Evolutionary conservation across 2,329 filamentous ascomycete genomes (phyloP).

Genomic region (Pseudocercospora musae): DNA sequence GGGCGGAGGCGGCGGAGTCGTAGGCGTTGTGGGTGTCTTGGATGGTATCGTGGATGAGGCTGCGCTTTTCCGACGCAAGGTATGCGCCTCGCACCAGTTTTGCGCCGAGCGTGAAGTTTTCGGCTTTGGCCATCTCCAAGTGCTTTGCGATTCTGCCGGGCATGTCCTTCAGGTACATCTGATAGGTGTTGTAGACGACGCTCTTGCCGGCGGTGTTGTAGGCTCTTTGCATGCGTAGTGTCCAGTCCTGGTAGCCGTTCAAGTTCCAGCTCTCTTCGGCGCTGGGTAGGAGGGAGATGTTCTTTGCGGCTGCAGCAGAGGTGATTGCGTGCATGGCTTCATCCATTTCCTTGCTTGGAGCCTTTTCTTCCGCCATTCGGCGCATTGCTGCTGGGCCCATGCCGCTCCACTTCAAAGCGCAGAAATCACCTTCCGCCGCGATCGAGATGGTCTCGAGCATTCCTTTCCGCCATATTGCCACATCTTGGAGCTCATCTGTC

Average conservation of each 20-base stretch:
- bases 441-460: slow-evolving; percentile 68
- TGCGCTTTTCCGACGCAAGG: slow-evolving; percentile 48
- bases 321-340: slow-evolving; percentile 73
- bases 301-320: slow-evolving; percentile 63
- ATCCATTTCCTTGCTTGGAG: slow-evolving; percentile 62
- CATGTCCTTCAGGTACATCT: slow-evolving; percentile 51
- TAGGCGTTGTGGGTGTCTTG: slow-evolving; percentile 60
- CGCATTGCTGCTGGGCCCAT: slow-evolving; percentile 71
- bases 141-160: slow-evolving; percentile 34
- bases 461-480: slow-evolving; percentile 68
- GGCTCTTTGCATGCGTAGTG: slow-evolving; percentile 68
- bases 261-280: slow-evolving; percentile 81
- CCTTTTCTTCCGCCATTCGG: slow-evolving; percentile 60
- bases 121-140: slow-evolving; percentile 44
- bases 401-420: slow-evolving; percentile 69
- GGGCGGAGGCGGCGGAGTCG: slow-evolving; percentile 64
- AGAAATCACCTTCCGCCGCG: slow-evolving; percentile 51
- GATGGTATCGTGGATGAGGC: slow-evolving; percentile 54
- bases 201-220: slow-evolving; percentile 52
- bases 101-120: slow-evolving; percentile 53
- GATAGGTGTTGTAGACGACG: slow-evolving; percentile 68
- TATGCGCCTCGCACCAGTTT: slow-evolving; percentile 60
- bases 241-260: slow-evolving; percentile 77
- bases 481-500: slow-evolving; percentile 57
- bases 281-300: slow-evolving; percentile 75